Conservation (phyloP, 345 rosid species). For the Carallia brachiata region DNA sequence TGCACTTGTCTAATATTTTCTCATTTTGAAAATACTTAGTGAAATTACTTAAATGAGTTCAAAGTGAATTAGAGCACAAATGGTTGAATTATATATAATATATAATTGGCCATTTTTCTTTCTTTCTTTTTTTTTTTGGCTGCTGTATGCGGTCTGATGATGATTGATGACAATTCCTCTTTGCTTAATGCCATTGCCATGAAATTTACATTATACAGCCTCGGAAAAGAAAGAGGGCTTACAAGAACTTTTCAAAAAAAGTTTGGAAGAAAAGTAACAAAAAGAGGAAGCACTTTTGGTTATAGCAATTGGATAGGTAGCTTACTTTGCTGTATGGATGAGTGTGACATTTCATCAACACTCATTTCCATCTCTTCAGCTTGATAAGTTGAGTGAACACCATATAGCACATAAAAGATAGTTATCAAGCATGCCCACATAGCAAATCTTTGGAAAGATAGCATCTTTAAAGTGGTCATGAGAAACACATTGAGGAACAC, state of each 20-base stretch:
- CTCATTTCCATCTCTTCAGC: constrained; percentile 62
- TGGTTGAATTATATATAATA: too few species aligned
- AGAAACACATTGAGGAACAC: constrained; percentile 77
- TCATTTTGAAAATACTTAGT: too few species aligned
- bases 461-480: constrained; percentile 54
- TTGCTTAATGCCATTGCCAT: constrained; percentile 15
- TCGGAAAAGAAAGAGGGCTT: too few species aligned
- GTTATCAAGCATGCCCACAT: constrained; percentile 69
- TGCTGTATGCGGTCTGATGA: too few species aligned
- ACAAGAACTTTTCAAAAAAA: background rate
- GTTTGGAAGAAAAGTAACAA: background rate
- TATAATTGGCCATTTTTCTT: too few species aligned
- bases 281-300: constrained; percentile 1
- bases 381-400: constrained; percentile 81
- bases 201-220: constrained; percentile 6
- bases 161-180: background rate
- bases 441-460: constrained; percentile 63
- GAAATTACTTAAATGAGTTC: too few species aligned
- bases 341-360: constrained; percentile 26
- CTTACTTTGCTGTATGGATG: constrained; percentile 39
- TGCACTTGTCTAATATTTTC: too few species aligned
- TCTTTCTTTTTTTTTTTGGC: too few species aligned
- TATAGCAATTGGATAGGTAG: constrained; percentile 42
- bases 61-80: too few species aligned
- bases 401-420: constrained; percentile 71